Base-by-base conservation (phyloP, 306 rosid genomes). In the Sphenostylis stenocarpa region DNA sequence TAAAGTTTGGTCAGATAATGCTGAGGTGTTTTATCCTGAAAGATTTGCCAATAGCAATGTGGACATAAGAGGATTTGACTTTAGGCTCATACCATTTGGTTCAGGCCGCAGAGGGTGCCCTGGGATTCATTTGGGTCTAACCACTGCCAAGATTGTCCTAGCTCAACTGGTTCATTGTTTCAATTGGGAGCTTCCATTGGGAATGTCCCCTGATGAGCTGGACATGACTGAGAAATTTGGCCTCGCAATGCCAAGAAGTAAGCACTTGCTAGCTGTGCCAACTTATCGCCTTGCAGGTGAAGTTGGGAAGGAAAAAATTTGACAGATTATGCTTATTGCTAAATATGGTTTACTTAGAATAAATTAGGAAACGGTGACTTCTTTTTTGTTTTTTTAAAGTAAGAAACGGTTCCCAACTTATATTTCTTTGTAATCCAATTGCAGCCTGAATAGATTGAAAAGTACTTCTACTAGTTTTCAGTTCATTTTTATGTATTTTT, bases 141-240 rank as follows among this genome's bases (percentile, higher is more conserved):
- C 20, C 15, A 60, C 77, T 5, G 76, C 64, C 6, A 57, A 34
- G 43, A 26, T 72, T 21, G 31, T 84, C 24, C 6, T 88, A 2
- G 88, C 88, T 3, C 92, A 86, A 19, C 67, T 88, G 31, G 79
- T 76, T 3, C 91, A 85, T 3, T 82, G 78, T 62, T 86, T 86
- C 65, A 36, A 56, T 47, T 88, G 88, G 88, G 47, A 86, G 20
- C 90, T 88, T 61, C 86, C 84, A 0, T 2, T 4, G 1, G 82
- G 67, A 9, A 63, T 48, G 21, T 15, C 20, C 26, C 80, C 57
- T 15, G 2, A 58, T 26, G 82, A 84, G 0, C 80, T 86, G 43
- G 87, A 85, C 31, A 80, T 80, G 80, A 57, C 4, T 7, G 87
- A 88, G 62, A 70, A 36, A 20, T 82, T 86, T 66, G 87, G 85